These are phyloP conservation scores for Eucalyptus guilfoylei DNA, from an alignment of 345 rosid species.

Conservation along the genomic window DNA sequence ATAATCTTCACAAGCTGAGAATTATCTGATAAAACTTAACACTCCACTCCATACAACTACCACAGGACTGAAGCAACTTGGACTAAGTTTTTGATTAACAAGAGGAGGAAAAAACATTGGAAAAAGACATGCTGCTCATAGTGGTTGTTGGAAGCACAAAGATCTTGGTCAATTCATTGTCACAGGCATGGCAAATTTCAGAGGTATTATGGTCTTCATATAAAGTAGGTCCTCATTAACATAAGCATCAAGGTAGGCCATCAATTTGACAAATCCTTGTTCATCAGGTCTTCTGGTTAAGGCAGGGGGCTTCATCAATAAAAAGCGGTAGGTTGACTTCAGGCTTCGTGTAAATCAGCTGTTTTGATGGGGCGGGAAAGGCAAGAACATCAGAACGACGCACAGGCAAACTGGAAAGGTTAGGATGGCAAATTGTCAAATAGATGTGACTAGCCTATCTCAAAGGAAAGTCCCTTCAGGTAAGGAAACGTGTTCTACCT, in stretches of 20 bases:
- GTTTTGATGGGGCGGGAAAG: conserved; percentile 72
- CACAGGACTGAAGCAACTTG: not conserved
- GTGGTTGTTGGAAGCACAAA: not conserved
- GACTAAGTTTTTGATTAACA: not conserved
- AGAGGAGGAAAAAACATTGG: not conserved
- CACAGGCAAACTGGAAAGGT: conserved; percentile 46
- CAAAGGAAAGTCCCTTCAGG: conserved; percentile 13
- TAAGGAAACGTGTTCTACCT: conserved; percentile 26
- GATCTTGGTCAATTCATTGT: not conserved
- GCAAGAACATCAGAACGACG: conserved; percentile 69
- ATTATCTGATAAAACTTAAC: not conserved
- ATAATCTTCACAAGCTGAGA: not conserved
- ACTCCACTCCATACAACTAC: not conserved
- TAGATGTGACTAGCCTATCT: conserved; percentile 8
- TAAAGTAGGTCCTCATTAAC: conserved; percentile 58
- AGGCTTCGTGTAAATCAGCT: conserved; percentile 90
- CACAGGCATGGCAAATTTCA: conserved; percentile 16
- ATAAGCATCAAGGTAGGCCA: conserved; percentile 71
- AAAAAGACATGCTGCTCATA: not conserved
- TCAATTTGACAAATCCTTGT: conserved; percentile 52
- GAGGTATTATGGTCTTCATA: conserved; percentile 32
- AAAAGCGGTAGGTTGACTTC: conserved; percentile 78
- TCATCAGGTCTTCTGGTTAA: conserved; percentile 89
- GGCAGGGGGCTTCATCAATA: conserved; percentile 72
- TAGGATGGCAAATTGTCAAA: conserved; percentile 29